Conservation (phyloP, 2,329 filamentous ascomycete genomes). For the Exophiala oligosperma region DNA sequence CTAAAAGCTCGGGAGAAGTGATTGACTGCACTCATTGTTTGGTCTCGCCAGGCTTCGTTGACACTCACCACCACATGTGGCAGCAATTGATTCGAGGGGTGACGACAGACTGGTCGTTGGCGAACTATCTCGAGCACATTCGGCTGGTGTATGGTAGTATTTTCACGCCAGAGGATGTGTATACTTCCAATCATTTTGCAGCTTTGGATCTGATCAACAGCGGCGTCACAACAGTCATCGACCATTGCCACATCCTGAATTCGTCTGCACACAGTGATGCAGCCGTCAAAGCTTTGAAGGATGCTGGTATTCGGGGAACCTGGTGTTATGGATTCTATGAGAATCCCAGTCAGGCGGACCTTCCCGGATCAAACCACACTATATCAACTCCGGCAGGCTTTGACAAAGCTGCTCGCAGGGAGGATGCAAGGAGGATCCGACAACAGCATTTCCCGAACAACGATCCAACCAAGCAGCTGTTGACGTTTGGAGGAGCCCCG, state of each 20-base stretch:
- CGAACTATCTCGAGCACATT: constrained; percentile 38
- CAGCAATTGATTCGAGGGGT: constrained; percentile 43
- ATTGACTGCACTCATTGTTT: constrained; percentile 42
- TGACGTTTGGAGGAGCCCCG: constrained; percentile 6
- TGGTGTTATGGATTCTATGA: constrained; percentile 30
- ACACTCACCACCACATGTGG: constrained; percentile 47
- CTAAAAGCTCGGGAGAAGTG: constrained; percentile 26
- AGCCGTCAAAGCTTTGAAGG: constrained; percentile 28
- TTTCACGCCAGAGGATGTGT: constrained; percentile 46
- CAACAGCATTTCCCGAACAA: constrained; percentile 3
- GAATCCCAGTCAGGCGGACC: neutral
- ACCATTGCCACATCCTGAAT: constrained; percentile 34
- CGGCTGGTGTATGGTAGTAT: constrained; percentile 2
- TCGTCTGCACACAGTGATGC: constrained; percentile 31
- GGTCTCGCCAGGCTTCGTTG: constrained; percentile 37
- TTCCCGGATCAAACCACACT: neutral
- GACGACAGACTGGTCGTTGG: constrained; percentile 41
- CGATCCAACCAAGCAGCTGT: neutral
- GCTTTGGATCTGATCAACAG: constrained; percentile 12
- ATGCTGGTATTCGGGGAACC: constrained; percentile 32
- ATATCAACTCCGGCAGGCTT: neutral
- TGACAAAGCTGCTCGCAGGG: neutral
- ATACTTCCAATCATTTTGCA: constrained; percentile 4
- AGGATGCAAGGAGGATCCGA: neutral
- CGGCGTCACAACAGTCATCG: constrained; percentile 28